Evolutionary conservation across 179 eudicot genomes (phyloP), one percentile per base, ranked within the genome.

Genomic region (Silene coronaria): DNA sequence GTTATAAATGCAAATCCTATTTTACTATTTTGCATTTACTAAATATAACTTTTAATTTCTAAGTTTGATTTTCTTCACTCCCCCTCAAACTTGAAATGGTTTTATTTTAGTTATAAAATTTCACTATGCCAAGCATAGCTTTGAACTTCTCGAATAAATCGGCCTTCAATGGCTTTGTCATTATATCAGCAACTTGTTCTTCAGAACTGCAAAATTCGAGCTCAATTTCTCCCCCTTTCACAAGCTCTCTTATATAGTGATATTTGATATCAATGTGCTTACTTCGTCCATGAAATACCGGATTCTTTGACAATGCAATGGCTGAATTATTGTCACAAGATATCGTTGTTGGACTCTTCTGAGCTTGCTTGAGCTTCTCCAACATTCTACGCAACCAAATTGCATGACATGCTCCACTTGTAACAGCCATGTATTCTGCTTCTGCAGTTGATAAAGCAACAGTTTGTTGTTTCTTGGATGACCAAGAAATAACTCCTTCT

Each of bases 391-490:
- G 28, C 1, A 68, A 48, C 72, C 72, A 68, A 17, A 68, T 7
- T 13, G 24, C 72, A 34, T 68, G 72, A 34, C 72, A 68, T 5
- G 55, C 55, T n/a, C 45, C 51, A 36, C 21, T 27, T 0, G 72
- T 68, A 14, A 32, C 0, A 0, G 57, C 28, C 4, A 19, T 45
- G 26, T 36, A 68, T 21, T 68, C 72, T 23, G 72, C 57, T 68
- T 68, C 72, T 6, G 53, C 14, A 13, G 66, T 72, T n/a, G 46
- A 72, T 51, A 72, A 58, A 27, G 51, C 48, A n/a, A 72, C 27
- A 5, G 32, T 12, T 13, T 28, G 46, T 72, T 72, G 38, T 8
- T 72, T 72, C 46, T 72, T 73, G 9, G 76, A 73, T 5, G 57
- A 59, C 68, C 76, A 73, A 6, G 76, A 32, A 6, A 73, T 57